Base-by-base conservation (phyloP, 371 early-diverging fungal species). In the Mortierella sp. region DNA sequence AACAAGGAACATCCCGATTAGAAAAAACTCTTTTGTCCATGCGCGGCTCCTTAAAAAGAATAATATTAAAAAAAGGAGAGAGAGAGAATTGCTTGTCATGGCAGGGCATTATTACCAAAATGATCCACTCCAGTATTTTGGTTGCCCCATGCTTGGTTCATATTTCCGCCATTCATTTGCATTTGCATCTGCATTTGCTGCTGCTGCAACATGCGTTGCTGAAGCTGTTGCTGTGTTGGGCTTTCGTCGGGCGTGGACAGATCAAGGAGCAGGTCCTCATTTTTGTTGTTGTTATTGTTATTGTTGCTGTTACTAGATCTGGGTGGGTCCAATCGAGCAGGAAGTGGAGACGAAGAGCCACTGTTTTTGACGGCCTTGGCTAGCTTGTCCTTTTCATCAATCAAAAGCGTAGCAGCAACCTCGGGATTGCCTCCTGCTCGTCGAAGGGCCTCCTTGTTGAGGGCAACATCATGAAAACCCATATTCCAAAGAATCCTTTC, bases 341-440 rank as follows among this genome's bases (percentile, higher is more conserved):
- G 80, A 4, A 79, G 55, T 7, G 74, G 65, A 9, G 79, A 69
- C 1, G 71, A 67, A 0, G 77, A 79, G 2, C 63, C 63, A 9
- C 59, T 63, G 51, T 73, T 69, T 12, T 73, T 62, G 3, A 79
- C 80, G 16, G 80, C 80, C 43, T 67, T 72, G 3, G 70, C 66
- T 46, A 79, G 21, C 60, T 79, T 79, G 29, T 79, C 80, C 53
- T 76, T 82, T 23, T 82, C 71, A 60, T 84, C 86, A n/a, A 84
- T 80, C 62, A 89, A 69, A 37, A 89, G 70, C 14, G 80, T 83
- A 2, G 83, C 81, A 7, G 89, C 89, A 19, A 89, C 87, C 18
- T 88, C 86, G 6, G 84, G 63, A 65, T 89, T 89, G 14, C 89
- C 89, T 25, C 87, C 89, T 7, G 87, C 82, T 56, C 89, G 86